These are phyloP conservation scores for Agrocybe pediades DNA, from an alignment of 768 basidiomycete genomes.

Conservation along the genomic window DNA sequence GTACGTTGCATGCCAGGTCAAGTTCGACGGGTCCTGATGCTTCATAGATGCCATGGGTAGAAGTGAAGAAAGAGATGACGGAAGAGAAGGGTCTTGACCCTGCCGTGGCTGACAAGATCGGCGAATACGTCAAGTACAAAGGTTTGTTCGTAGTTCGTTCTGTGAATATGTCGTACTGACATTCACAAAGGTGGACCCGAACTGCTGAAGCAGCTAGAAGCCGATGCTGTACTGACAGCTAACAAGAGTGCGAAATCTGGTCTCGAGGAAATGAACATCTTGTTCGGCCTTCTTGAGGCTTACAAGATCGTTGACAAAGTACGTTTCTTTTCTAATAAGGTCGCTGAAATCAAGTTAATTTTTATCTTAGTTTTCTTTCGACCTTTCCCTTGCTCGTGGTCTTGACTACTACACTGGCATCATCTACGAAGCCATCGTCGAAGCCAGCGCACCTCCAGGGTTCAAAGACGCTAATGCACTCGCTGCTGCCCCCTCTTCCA, in stretches of 20 bases:
- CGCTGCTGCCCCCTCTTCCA: conserved; percentile 26
- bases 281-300: conserved; percentile 81
- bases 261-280: conserved; percentile 79
- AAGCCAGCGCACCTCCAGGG: conserved; percentile 90
- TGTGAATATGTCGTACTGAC: neutral
- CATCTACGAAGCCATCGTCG: conserved; percentile 95
- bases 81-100: conserved; percentile 89
- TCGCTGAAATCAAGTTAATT: neutral
- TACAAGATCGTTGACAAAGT: conserved; percentile 83
- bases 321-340: neutral
- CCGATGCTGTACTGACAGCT: conserved; percentile 63
- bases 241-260: conserved; percentile 82
- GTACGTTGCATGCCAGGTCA: conserved; percentile 32
- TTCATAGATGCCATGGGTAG: conserved; percentile 77
- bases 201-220: conserved; percentile 69
- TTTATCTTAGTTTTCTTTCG: conserved; percentile 78
- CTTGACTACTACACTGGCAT: conserved; percentile 99
- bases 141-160: conserved; percentile 44
- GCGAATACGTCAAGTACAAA: conserved; percentile 95
- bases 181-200: conserved; percentile 64
- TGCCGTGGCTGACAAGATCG: conserved; percentile 87
- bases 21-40: neutral
- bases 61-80: conserved; percentile 96
- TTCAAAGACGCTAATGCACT: conserved; percentile 58
- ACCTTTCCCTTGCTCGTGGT: conserved; percentile 95